Evolutionary conservation across 805 yeast genomes (phyloP).

Genomic region (Zygosaccharomyces pseudorouxii): DNA sequence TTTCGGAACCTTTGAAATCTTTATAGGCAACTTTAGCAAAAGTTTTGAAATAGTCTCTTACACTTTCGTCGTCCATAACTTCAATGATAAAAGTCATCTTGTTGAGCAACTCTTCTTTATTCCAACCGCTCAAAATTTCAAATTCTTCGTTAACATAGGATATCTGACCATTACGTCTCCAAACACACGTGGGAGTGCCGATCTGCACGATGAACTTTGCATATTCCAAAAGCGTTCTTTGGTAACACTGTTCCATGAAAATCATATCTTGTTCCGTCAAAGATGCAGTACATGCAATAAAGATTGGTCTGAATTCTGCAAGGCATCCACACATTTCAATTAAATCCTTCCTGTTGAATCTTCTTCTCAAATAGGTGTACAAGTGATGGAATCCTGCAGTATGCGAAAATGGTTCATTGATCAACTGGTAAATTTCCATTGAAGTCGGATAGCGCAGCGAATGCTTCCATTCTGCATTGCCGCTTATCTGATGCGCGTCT

Average conservation of each 20-base stretch:
- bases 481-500: slow-evolving; percentile 16
- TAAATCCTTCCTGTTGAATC: slow-evolving; percentile 67
- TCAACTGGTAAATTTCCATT: slow-evolving; percentile 72
- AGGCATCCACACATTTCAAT: slow-evolving; percentile 80
- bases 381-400: slow-evolving; percentile 87
- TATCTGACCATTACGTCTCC: slow-evolving; percentile 94
- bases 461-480: slow-evolving; percentile 32
- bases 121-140: slow-evolving; percentile 88
- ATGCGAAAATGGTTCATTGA: slow-evolving; percentile 75
- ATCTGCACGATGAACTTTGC: slow-evolving; percentile 76
- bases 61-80: slow-evolving; percentile 81
- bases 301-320: slow-evolving; percentile 88
- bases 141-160: slow-evolving; percentile 95
- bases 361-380: slow-evolving; percentile 60
- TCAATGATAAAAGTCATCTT: slow-evolving; percentile 71
- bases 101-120: slow-evolving; percentile 58
- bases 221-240: slow-evolving; percentile 83
- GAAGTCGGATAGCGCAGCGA: slow-evolving; percentile 52
- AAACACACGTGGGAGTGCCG: slow-evolving; percentile 92
- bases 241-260: slow-evolving; percentile 95
- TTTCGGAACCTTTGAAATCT: slow-evolving; percentile 81
- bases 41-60: slow-evolving; percentile 79
- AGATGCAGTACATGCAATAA: slow-evolving; percentile 86
- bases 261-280: slow-evolving; percentile 86
- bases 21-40: slow-evolving; percentile 86